Conservation (phyloP, 257 asterid genomes). For the Ligustrum vulgare region DNA sequence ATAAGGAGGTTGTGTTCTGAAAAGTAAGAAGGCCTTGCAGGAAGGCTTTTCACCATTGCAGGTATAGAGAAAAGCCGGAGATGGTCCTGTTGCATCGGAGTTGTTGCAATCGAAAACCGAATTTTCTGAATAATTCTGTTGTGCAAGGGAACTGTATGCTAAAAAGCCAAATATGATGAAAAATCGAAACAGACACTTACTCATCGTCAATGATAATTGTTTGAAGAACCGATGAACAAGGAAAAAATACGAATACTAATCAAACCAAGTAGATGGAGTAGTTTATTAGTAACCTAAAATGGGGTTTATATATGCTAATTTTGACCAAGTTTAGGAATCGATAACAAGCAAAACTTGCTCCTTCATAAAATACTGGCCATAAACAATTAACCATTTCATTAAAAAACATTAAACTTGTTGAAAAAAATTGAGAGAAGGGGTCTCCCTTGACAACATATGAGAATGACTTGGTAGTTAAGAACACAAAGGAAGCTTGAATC, state of each 20-base stretch:
- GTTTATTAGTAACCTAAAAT: not conserved
- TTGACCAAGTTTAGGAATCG: constrained; percentile 1
- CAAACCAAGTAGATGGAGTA: not conserved
- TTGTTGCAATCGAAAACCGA: constrained; percentile 34
- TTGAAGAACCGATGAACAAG: not conserved
- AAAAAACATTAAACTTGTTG: not conserved
- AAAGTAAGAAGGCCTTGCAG: constrained; percentile 53
- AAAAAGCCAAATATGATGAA: constrained; percentile 23
- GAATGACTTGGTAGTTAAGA: not conserved
- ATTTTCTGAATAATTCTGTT: constrained; percentile 52
- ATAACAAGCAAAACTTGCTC: not conserved
- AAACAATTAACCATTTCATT: not conserved
- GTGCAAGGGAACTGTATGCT: constrained; percentile 31
- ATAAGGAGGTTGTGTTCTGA: constrained; percentile 41
- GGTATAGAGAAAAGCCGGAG: constrained; percentile 49
- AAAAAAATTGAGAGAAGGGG: not conserved
- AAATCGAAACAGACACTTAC: constrained; percentile 4
- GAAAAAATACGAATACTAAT: not conserved
- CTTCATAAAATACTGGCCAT: not conserved
- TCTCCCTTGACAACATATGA: not conserved
- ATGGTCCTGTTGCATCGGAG: constrained; percentile 35
- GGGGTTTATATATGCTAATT: too few species aligned
- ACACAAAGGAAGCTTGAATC: constrained; percentile 21
- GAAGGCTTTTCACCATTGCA: constrained; percentile 40
- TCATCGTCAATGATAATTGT: constrained; percentile 22